Percentiles rank a stretch among this genome's conserved stretches.
phyloP scores from a whole-genome alignment of 2,329 filamentous ascomycete species.

The Curvularia eragrostidis region DNA sequence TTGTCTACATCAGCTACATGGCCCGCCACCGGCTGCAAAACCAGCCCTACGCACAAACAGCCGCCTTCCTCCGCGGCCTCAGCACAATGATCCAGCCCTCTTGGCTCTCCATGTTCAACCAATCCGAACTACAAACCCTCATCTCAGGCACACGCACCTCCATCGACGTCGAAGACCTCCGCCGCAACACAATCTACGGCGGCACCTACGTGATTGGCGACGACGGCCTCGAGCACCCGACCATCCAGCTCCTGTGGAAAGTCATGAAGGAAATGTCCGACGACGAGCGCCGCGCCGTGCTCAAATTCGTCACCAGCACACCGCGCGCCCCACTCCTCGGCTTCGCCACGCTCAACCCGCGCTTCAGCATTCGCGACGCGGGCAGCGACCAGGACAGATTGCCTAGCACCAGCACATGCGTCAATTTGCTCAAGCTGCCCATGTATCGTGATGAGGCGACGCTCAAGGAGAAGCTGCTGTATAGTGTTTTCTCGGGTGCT shows the following conservation, averaged over 20 bases:
- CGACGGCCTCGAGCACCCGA: constrained; percentile 84
- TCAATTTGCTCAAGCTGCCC: constrained; percentile 92
- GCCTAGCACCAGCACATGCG: constrained; percentile 94
- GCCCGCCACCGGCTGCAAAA: constrained; percentile 83
- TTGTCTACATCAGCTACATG: constrained; percentile 93
- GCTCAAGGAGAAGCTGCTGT: constrained; percentile 81
- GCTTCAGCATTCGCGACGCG: constrained; percentile 88
- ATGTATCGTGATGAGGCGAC: constrained; percentile 71
- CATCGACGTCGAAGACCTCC: constrained; percentile 86
- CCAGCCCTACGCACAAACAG: constrained; percentile 81
- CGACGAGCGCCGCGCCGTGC: constrained; percentile 78
- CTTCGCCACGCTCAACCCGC: constrained; percentile 82
- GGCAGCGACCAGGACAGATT: constrained; percentile 77
- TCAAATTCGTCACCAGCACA: constrained; percentile 96
- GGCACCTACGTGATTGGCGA: constrained; percentile 91
- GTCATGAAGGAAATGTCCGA: constrained; percentile 81
- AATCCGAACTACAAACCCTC: constrained; percentile 89
- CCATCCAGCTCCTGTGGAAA: constrained; percentile 87
- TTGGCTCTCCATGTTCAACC: constrained; percentile 99
- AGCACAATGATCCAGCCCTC: constrained; percentile 86
- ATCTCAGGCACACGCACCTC: constrained; percentile 86
- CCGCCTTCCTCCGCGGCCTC: constrained; percentile 85
- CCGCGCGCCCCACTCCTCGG: constrained; percentile 88
- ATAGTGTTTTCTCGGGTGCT: constrained; percentile 87
- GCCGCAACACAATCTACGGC: constrained; percentile 83